phyloP scores from a whole-genome alignment of 192 early-diverging fungal species.

The Podila epicladia region DNA sequence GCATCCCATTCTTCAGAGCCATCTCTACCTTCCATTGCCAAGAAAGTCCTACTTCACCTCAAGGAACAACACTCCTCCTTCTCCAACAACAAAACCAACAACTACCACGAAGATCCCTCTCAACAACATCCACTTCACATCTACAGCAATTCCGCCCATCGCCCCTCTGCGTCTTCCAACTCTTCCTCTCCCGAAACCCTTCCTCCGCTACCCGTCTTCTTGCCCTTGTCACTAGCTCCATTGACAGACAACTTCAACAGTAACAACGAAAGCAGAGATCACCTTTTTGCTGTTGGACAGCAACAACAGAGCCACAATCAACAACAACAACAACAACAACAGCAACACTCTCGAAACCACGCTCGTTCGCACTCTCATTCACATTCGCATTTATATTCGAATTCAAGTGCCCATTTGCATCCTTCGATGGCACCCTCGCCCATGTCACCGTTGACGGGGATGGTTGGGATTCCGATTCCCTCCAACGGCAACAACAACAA shows the following conservation, averaged over 20 bases:
- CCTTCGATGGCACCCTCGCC: slow-evolving; percentile 2
- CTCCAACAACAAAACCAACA: neutral
- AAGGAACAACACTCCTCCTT: slow-evolving; percentile 21
- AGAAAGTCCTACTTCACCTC: slow-evolving; percentile 27
- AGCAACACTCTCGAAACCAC: slow-evolving; percentile 3
- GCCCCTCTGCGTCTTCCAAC: too few relatives aligned
- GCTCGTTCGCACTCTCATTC: neutral
- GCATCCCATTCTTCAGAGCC: slow-evolving; percentile 2
- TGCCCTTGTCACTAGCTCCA: too few relatives aligned
- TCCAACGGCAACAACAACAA: neutral
- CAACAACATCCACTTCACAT: too few relatives aligned
- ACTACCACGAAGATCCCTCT: too few relatives aligned
- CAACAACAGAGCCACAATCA: neutral
- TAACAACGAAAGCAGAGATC: neutral
- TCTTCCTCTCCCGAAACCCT: too few relatives aligned
- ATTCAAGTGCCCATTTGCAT: neutral
- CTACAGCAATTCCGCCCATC: too few relatives aligned
- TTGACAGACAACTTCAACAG: neutral
- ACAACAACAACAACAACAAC: neutral
- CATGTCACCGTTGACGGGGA: slow-evolving; percentile 6
- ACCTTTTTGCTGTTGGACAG: neutral
- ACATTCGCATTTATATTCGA: neutral
- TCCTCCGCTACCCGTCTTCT: too few relatives aligned
- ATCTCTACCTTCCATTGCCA: slow-evolving; percentile 6
- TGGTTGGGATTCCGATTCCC: neutral